Evolutionary conservation across 2,329 filamentous ascomycete species (phyloP).

Genomic region (Golovinomyces cichoracearum): DNA sequence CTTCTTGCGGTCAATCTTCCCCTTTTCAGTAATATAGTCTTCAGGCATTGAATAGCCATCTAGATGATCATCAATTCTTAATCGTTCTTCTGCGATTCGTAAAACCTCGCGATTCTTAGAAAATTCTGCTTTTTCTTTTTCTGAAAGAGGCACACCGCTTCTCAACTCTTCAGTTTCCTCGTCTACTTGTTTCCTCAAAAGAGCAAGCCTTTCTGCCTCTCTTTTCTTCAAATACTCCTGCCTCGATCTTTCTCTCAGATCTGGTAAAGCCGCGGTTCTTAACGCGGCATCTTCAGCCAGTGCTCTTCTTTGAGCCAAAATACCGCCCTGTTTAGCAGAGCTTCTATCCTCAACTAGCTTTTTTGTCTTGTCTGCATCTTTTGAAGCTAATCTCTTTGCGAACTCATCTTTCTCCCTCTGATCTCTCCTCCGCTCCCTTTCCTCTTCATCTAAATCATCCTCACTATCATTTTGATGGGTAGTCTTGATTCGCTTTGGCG

Average conservation of each 20-base stretch:
- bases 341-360: conserved; percentile 36
- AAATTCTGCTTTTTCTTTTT: conserved; percentile 66
- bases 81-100: conserved; percentile 55
- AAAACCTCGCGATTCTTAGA: conserved; percentile 65
- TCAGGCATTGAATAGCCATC: conserved; percentile 87
- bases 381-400: conserved; percentile 45
- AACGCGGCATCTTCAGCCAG: conserved; percentile 42
- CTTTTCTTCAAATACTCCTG: conserved; percentile 88
- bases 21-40: conserved; percentile 83
- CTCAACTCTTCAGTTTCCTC: conserved; percentile 65
- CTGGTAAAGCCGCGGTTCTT: conserved; percentile 46
- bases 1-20: conserved; percentile 61
- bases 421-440: conserved; percentile 36
- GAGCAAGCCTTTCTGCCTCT: conserved; percentile 56
- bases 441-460: conserved; percentile 31
- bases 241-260: conserved; percentile 57
- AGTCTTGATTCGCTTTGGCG: conserved; percentile 43
- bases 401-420: conserved; percentile 56
- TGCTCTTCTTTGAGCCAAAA: conserved; percentile 32
- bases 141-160: conserved; percentile 48
- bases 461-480: conserved; percentile 25
- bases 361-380: conserved; percentile 44
- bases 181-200: conserved; percentile 71
- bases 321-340: conserved; percentile 26
- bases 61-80: conserved; percentile 69